Conservation (phyloP, 1,284 basidiomycete genomes). For the Dichomitus squalens region DNA sequence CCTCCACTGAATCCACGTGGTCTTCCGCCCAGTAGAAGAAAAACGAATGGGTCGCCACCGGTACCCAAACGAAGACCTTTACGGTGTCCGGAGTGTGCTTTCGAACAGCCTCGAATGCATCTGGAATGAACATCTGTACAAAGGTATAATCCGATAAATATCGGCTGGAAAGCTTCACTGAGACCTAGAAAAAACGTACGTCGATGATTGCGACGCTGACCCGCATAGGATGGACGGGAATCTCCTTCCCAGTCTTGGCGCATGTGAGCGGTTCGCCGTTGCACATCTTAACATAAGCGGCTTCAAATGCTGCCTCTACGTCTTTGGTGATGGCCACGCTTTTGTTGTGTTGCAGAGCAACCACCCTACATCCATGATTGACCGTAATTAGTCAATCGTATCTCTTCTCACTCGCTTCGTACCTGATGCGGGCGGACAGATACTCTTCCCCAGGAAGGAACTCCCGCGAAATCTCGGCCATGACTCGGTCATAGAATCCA, state of each 20-base stretch:
- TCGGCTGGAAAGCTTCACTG: neutral
- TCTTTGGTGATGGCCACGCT: neutral
- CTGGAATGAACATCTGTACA: no score
- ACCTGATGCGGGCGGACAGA: no score
- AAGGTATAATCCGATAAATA: no score
- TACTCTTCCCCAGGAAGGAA: slow-evolving; percentile 6
- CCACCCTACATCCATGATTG: neutral
- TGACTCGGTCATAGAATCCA: neutral
- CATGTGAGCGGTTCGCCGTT: neutral
- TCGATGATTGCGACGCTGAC: neutral
- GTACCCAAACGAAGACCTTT: no score
- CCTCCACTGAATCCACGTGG: no score
- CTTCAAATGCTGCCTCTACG: neutral
- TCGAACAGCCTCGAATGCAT: no score
- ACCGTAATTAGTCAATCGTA: no score
- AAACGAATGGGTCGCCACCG: no score
- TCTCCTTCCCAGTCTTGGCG: neutral
- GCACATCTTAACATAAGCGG: neutral
- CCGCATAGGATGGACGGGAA: neutral
- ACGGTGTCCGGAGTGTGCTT: no score
- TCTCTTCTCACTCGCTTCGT: no score
- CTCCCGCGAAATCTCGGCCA: slow-evolving; percentile 5
- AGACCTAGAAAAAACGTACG: no score
- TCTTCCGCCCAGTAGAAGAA: no score
- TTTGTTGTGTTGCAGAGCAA: neutral